Conservation (phyloP, 2,329 filamentous ascomycete species). For the Talaromyces amestolkiae region DNA sequence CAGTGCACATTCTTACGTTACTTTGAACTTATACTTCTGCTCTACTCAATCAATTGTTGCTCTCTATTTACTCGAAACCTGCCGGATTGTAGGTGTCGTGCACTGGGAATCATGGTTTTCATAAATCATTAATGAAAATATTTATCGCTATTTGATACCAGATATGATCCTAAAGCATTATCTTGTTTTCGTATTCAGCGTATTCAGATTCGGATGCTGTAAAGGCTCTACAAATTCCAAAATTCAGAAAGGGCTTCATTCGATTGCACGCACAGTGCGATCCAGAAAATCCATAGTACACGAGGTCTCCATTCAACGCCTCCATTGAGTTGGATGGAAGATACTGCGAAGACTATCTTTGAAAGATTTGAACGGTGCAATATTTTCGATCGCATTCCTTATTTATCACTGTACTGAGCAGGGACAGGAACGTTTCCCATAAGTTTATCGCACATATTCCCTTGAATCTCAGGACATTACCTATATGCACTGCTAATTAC, state of each 20-base stretch:
- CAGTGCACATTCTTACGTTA: neutral
- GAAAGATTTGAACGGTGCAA: neutral
- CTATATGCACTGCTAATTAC: neutral
- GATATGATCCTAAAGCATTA: neutral
- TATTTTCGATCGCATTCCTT: neutral
- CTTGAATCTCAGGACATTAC: neutral
- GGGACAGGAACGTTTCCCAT: neutral
- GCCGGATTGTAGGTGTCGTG: neutral
- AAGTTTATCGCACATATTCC: neutral
- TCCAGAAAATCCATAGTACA: neutral
- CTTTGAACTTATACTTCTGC: neutral
- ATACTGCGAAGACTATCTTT: neutral
- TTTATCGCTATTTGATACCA: neutral
- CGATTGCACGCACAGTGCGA: no score
- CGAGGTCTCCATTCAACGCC: neutral
- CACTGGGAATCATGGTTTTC: neutral
- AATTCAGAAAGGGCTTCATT: neutral
- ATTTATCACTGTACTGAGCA: neutral
- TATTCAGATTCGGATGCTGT: no score
- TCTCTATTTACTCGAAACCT: neutral
- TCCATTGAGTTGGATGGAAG: neutral
- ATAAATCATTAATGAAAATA: neutral
- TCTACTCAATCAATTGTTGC: neutral
- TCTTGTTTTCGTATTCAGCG: no score
- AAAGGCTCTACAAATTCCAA: no score